Evolutionary conservation across 805 yeast genomes (phyloP).

Genomic region (Torulaspora gathmanii): DNA sequence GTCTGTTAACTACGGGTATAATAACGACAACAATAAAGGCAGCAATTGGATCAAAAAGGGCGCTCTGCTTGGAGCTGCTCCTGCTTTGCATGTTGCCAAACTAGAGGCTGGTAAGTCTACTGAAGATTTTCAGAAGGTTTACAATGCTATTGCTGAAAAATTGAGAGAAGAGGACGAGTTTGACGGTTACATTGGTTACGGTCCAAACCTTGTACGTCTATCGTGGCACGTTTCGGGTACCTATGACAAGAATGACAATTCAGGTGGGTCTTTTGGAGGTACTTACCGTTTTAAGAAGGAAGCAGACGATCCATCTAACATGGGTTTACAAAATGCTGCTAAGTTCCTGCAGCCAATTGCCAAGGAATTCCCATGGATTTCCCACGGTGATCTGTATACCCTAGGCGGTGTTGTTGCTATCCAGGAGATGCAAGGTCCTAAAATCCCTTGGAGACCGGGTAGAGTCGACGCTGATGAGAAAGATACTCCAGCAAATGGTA

Average conservation of each 20-base stretch:
- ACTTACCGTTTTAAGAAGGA: constrained; percentile 55
- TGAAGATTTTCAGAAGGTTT: constrained; percentile 60
- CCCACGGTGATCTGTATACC: constrained; percentile 77
- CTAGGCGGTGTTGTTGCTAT: constrained; percentile 74
- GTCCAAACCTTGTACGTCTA: constrained; percentile 72
- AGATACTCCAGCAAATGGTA: constrained; percentile 57
- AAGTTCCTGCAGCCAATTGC: constrained; percentile 51
- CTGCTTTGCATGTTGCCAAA: constrained; percentile 36
- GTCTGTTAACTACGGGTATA: constrained; percentile 13
- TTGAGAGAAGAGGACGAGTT: constrained; percentile 52
- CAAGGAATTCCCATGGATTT: constrained; percentile 60
- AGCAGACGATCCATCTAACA: constrained; percentile 52
- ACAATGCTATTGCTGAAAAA: constrained; percentile 65
- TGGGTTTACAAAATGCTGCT: constrained; percentile 57
- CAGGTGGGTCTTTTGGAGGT: constrained; percentile 72
- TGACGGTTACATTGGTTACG: constrained; percentile 65
- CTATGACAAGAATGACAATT: constrained; percentile 50
- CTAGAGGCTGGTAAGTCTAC: constrained; percentile 28
- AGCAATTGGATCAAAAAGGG: constrained; percentile 16
- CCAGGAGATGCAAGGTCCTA: constrained; percentile 76
- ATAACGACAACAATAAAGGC: constrained; percentile 12
- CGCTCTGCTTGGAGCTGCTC: constrained; percentile 37
- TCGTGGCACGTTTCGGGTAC: constrained; percentile 92
- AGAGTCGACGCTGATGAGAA: constrained; percentile 54
- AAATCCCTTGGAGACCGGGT: constrained; percentile 79